These are phyloP conservation scores for Canavalia gladiata DNA, from an alignment of 306 rosid genomes.

Conservation along the genomic window DNA sequence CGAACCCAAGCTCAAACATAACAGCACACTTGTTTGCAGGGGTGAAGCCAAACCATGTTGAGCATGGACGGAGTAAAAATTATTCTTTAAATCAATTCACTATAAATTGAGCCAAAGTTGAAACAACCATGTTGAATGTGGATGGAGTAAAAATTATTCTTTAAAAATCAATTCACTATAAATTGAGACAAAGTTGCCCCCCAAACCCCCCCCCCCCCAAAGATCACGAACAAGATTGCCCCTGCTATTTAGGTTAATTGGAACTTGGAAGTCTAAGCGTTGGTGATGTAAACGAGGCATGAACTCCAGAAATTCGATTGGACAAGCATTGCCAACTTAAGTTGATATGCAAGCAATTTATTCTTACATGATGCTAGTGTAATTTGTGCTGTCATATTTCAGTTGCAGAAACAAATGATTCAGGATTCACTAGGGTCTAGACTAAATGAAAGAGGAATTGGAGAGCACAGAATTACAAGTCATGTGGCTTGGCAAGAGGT, in stretches of 20 bases:
- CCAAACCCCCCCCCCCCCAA: no score
- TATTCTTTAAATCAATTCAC: background rate
- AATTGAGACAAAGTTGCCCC: background rate
- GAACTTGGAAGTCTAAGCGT: background rate
- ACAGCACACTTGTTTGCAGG: background rate
- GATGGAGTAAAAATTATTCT: background rate
- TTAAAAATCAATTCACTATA: background rate
- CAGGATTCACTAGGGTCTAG: constrained; percentile 17
- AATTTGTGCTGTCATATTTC: constrained; percentile 10
- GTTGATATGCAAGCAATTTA: background rate
- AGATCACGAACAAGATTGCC: background rate
- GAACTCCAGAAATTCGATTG: background rate
- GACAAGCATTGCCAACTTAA: background rate
- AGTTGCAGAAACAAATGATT: constrained; percentile 12
- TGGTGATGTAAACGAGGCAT: background rate
- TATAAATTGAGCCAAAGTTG: background rate
- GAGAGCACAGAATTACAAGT: constrained; percentile 7
- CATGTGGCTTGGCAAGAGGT: background rate
- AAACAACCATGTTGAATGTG: background rate
- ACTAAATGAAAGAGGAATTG: constrained; percentile 1
- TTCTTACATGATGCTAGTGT: background rate
- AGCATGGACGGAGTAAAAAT: background rate
- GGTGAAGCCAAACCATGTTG: background rate
- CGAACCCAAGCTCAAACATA: background rate
- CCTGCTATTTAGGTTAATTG: background rate